Base-by-base conservation (phyloP, 148 eudicot genomes). In the Euryodendron excelsum region DNA sequence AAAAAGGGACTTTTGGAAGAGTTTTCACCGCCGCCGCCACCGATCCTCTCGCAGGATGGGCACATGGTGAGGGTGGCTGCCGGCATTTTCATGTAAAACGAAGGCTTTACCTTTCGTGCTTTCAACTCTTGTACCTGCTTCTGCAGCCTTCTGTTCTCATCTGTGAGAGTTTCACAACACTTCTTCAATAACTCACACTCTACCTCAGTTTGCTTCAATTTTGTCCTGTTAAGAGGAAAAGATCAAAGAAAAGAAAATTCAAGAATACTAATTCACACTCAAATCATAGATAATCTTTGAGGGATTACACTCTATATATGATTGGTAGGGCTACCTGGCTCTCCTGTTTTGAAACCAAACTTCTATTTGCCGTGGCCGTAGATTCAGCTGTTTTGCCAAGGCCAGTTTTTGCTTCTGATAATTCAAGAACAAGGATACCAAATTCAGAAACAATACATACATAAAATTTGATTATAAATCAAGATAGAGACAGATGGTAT, bases 141-240 rank as follows among this genome's bases (percentile, higher is more conserved):
- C 48, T 82, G 74, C n/a, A 86, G 81, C 81, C 83, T 81, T 61
- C 67, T 79, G 73, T 86, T 86, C 44, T 86, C 89, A 45, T 80
- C 79, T 5, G 73, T 86, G 25, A 86, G 83, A 15, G 76, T 75
- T 34, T 84, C 77, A 66, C 77, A 84, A 33, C 80, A 81, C 39
- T 84, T 86, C 69, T 75, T 86, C 68, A 86, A 61, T 25, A 72
- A 33, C 77, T 81, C 89, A 34, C 80, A 86, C 15, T 86, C 89
- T 12, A 84, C 74, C 52, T 84, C 89, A 18, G 86, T 84, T 84
- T 86, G 89, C 85, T 86, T 86, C 70, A 86, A 75, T 77, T 86
- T 86, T 13, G 86, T 86, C 81, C 89, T 86, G 82, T 71, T 68
- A 4, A 59, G 12, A 8, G 28, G 0, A 47, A 55, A 0, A 21